Evolutionary conservation across 805 yeast genomes (phyloP), one percentile per base, ranked within the genome.

Genomic region (Babjeviella inositovora): DNA sequence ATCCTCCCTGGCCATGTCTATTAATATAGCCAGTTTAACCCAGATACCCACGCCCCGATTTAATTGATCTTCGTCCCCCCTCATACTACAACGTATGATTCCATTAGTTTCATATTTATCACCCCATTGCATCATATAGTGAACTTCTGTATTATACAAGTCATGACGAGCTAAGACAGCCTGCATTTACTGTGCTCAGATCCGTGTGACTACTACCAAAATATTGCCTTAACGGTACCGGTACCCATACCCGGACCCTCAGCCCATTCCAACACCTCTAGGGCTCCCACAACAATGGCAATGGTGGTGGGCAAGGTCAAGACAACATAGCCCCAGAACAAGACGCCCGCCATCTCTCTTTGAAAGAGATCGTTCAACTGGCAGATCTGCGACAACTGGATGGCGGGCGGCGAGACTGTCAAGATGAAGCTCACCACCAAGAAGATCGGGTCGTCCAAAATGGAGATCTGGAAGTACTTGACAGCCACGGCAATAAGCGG

Each of bases 331-430:
- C 90, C 87, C 77, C 85, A 77, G 32, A 77, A 77, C 32, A 77
- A 50, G 10, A 77, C 76, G 14, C 81, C 81, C 0, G 80, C 73
- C 87, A 77, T 77, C 44, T 77, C 92, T 37, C 65, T 70, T 40
- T 77, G 85, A 43, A 65, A 77, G 21, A 76, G 55, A 33, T 69
- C 73, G 41, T 77, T 77, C 35, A 77, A 51, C 39, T 75, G 87
- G 25, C 82, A 74, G 30, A 77, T 77, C 41, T 77, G 92, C 13
- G 84, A 72, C 27, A 77, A 52, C 45, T 77, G 92, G 33, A 77
- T 76, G 4, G 87, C 90, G 3, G 92, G 90, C 3, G 92, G 90
- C 2, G 84, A 66, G 3, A 75, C 66, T 2, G 85, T 76, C 31
- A 77, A 57, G 15, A 77, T 57, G 38, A 77, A 77, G 7, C 81